Conservation (phyloP, 139 green algal genomes). For the Spirogloea muscicola region DNA sequence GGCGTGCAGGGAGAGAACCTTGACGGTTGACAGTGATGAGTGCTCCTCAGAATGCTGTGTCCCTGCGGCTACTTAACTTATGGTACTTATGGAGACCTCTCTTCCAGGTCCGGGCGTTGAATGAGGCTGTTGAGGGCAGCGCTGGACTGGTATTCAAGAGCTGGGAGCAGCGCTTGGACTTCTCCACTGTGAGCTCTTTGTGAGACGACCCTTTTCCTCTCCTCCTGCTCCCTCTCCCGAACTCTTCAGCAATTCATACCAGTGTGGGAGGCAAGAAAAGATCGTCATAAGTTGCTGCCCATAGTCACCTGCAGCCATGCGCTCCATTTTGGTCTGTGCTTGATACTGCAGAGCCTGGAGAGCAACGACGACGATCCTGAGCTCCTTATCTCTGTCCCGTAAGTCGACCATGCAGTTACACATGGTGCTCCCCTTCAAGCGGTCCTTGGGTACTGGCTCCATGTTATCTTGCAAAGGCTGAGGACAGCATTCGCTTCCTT, state of each 20-base stretch:
- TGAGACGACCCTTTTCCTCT: neutral
- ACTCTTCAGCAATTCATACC: too few relatives aligned
- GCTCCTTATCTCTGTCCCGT: conserved; percentile 46
- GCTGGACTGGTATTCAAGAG: conserved; percentile 15
- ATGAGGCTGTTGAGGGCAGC: conserved; percentile 26
- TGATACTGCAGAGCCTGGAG: neutral
- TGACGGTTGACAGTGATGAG: too few relatives aligned
- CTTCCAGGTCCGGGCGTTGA: conserved; percentile 18
- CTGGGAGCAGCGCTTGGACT: conserved; percentile 16
- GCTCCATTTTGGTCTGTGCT: neutral
- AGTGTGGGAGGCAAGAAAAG: too few relatives aligned
- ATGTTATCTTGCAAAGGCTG: too few relatives aligned
- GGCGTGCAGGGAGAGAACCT: neutral
- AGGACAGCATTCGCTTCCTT: too few relatives aligned
- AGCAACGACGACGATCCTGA: conserved; percentile 49
- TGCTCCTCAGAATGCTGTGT: neutral
- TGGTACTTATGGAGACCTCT: neutral
- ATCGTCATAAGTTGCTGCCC: too few relatives aligned
- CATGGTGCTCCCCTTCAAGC: neutral
- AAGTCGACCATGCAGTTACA: conserved; percentile 5
- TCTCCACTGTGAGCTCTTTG: conserved; percentile 20
- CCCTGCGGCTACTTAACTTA: too few relatives aligned
- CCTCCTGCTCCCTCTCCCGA: neutral
- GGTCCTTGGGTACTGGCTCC: neutral
- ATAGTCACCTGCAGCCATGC: too few relatives aligned